Evolutionary conservation across 2,329 filamentous ascomycete species (phyloP).

Genomic region (Teratosphaeria viscida): DNA sequence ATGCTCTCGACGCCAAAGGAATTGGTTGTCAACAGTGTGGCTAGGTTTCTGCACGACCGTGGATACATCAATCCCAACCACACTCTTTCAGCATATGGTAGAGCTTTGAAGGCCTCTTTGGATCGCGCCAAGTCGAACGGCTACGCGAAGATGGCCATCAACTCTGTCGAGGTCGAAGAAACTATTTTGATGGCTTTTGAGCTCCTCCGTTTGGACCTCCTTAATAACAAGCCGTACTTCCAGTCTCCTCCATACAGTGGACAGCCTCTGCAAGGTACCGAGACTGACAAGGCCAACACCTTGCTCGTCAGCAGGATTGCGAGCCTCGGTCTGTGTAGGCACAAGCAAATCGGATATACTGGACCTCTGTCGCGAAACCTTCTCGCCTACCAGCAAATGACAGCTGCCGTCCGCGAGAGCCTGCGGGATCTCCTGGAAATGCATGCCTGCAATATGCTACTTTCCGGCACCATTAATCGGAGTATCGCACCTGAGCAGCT

Average conservation of each 20-base stretch:
- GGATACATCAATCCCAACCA: constrained; percentile 75
- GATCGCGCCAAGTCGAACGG: constrained; percentile 14
- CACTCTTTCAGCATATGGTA: constrained; percentile 73
- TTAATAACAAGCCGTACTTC: constrained; percentile 62
- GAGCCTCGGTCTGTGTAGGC: constrained; percentile 69
- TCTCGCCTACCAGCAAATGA: constrained; percentile 74
- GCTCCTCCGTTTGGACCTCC: constrained; percentile 64
- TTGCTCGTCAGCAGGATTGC: constrained; percentile 79
- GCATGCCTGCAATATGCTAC: constrained; percentile 66
- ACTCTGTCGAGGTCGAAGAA: constrained; percentile 54
- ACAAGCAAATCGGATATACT: constrained; percentile 82
- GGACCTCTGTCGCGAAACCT: constrained; percentile 86
- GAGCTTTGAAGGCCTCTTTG: constrained; percentile 55
- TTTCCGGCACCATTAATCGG: constrained; percentile 68
- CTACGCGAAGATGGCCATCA: constrained; percentile 45
- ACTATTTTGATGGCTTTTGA: constrained; percentile 76
- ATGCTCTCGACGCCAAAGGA: constrained; percentile 53
- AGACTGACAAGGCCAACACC: constrained; percentile 64
- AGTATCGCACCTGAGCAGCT: constrained; percentile 40
- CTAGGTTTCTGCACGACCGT: constrained; percentile 80
- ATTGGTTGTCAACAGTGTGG: constrained; percentile 64
- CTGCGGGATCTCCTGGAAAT: constrained; percentile 79
- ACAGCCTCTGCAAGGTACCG: constrained; percentile 47
- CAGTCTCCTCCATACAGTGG: constrained; percentile 41
- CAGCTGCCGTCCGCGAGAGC: constrained; percentile 65